Evolutionary conservation across 257 asterid species (phyloP).

Genomic region (Scutellaria galericulata): DNA sequence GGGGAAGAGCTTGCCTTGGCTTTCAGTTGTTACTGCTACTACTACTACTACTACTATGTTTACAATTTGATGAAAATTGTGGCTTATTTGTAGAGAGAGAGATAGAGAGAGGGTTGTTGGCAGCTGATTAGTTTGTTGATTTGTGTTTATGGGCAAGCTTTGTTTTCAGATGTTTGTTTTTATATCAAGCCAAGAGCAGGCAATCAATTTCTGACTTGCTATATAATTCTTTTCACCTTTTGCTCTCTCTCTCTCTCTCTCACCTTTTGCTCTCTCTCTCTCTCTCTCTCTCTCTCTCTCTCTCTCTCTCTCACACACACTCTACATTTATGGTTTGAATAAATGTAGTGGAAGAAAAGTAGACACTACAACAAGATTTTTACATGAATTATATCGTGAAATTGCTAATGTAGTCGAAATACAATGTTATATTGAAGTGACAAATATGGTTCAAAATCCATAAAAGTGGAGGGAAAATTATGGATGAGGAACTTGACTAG

Average conservation of each 20-base stretch:
- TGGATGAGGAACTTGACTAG: too few species aligned
- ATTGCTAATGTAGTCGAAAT: too few species aligned
- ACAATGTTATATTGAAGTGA: too few species aligned
- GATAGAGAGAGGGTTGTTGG: constrained; percentile 26
- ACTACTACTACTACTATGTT: constrained; percentile 14
- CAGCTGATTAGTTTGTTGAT: constrained; percentile 23
- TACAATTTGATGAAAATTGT: constrained; percentile 35
- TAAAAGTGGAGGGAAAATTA: too few species aligned
- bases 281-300: not conserved
- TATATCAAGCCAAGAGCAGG: constrained; percentile 36
- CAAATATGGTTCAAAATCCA: too few species aligned
- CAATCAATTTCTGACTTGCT: constrained; percentile 36
- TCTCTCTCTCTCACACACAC: too few species aligned
- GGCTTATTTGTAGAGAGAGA: constrained; percentile 24
- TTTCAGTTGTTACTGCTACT: constrained; percentile 21
- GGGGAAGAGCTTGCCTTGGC: constrained; percentile 27
- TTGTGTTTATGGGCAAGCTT: constrained; percentile 33
- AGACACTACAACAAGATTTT: too few species aligned
- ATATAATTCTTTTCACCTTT: constrained; percentile 31
- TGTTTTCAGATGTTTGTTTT: constrained; percentile 27
- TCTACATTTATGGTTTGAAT: too few species aligned
- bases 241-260: not conserved
- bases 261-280: not conserved
- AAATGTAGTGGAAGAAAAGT: too few species aligned
- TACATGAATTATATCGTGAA: too few species aligned